Percentiles rank a stretch among this genome's conserved stretches.
Evolutionary conservation across 768 basidiomycete species (phyloP).

Genomic region (Austroboletus eburneus): DNA sequence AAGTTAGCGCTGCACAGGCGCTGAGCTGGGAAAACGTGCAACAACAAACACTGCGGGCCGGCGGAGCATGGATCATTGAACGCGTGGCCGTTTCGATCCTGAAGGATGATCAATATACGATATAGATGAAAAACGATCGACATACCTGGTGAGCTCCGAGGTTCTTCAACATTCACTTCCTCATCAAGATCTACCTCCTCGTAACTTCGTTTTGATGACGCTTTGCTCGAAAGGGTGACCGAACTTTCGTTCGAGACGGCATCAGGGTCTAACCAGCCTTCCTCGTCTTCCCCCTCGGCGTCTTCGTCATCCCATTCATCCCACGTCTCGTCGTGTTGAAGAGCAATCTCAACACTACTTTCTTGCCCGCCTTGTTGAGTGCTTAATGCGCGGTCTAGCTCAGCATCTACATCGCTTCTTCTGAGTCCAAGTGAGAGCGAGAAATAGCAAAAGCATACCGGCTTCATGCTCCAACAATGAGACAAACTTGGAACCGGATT

Average conservation of each 20-base stretch:
- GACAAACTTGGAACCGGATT: constrained; percentile 28
- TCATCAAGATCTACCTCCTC: constrained; percentile 47
- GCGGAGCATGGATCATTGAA: constrained; percentile 26
- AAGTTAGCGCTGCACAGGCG: constrained; percentile 25
- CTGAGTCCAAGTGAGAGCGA: constrained; percentile 2
- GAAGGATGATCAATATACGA: neutral
- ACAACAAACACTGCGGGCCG: neutral
- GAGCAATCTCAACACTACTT: constrained; percentile 14
- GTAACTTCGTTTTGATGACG: constrained; percentile 44
- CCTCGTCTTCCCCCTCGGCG: constrained; percentile 45
- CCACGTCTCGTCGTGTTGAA: constrained; percentile 20
- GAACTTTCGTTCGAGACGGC: constrained; percentile 50
- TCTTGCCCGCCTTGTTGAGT: constrained; percentile 14
- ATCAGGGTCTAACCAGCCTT: constrained; percentile 45
- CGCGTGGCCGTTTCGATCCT: constrained; percentile 46
- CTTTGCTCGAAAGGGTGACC: constrained; percentile 50
- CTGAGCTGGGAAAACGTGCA: constrained; percentile 1
- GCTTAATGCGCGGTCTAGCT: constrained; percentile 23
- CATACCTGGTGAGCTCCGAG: constrained; percentile 46
- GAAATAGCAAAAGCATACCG: constrained; percentile 17
- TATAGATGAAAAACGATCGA: neutral
- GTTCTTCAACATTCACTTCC: constrained; percentile 31
- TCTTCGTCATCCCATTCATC: constrained; percentile 33
- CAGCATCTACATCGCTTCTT: constrained; percentile 17
- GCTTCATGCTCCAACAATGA: constrained; percentile 27